These are phyloP conservation scores for Zygosaccharomyces siamensis DNA, from an alignment of 805 yeast genomes.

Conservation along the genomic window DNA sequence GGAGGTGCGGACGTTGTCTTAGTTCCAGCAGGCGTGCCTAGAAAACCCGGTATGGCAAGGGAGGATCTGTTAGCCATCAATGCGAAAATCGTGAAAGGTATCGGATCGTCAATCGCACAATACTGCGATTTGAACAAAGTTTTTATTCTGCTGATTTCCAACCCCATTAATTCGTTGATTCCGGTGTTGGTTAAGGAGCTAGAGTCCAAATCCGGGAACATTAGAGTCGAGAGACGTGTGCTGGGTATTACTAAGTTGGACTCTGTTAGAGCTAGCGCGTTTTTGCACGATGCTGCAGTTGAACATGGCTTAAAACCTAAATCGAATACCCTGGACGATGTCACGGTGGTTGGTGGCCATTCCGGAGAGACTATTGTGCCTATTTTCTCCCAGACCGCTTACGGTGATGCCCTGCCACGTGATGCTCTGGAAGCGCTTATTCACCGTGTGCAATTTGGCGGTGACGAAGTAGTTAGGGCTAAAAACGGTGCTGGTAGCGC, in stretches of 20 bases:
- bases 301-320: conserved; percentile 28
- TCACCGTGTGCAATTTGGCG: conserved; percentile 91
- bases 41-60: conserved; percentile 94
- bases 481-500: conserved; percentile 95
- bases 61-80: conserved; percentile 83
- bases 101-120: conserved; percentile 71
- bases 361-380: conserved; percentile 95
- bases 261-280: conserved; percentile 75
- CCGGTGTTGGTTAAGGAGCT: conserved; percentile 83
- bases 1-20: conserved; percentile 23
- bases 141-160: conserved; percentile 75
- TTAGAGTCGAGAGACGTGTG: conserved; percentile 64
- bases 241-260: conserved; percentile 90
- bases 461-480: conserved; percentile 95
- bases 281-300: conserved; percentile 51
- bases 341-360: conserved; percentile 90
- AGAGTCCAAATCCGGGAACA: conserved; percentile 38
- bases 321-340: conserved; percentile 45
- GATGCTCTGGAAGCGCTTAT: conserved; percentile 52
- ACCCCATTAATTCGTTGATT: conserved; percentile 91
- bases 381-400: conserved; percentile 47
- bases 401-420: conserved; percentile 29
- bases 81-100: conserved; percentile 69
- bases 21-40: conserved; percentile 84
- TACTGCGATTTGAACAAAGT: conserved; percentile 59